These are phyloP conservation scores for Lonicera japonica DNA, from an alignment of 129 eudicot genomes.

Conservation along the genomic window DNA sequence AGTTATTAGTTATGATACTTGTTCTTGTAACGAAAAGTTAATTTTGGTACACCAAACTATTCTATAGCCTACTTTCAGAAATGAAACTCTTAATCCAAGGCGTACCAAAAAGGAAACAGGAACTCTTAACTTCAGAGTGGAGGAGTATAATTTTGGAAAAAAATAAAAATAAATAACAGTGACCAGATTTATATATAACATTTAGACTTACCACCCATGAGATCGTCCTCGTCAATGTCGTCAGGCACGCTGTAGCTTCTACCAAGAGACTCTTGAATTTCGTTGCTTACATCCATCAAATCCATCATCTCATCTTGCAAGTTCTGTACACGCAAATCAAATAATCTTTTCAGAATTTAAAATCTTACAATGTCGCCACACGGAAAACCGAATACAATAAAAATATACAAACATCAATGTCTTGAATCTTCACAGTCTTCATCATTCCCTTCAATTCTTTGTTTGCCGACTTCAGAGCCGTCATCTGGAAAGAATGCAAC, in stretches of 20 bases:
- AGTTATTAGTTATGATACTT: no score
- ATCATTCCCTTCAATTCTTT: conserved; percentile 98
- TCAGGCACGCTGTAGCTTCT: conserved; percentile 92
- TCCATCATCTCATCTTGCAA: conserved; percentile 99
- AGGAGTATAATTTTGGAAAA: no score
- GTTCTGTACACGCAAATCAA: conserved; percentile 38
- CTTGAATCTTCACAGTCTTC: conserved; percentile 95
- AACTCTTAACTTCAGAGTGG: no score
- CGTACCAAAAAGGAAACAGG: no score
- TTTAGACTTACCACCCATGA: conserved; percentile 75
- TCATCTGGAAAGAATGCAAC: conserved; percentile 50
- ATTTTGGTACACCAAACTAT: no score
- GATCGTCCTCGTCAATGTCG: conserved; percentile 97
- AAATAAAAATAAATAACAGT: no score
- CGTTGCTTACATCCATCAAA: conserved; percentile 93
- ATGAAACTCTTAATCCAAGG: no score
- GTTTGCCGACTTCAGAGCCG: conserved; percentile 93
- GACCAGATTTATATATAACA: neutral
- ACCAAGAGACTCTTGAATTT: conserved; percentile 96
- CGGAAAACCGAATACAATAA: neutral
- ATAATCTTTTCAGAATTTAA: neutral
- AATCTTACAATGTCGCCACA: no score
- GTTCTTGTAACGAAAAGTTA: no score
- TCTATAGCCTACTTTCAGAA: no score
- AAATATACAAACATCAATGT: conserved; percentile 70